Evolutionary conservation across 2,329 filamentous ascomycete species (phyloP).

Genomic region (Ciborinia camelliae): DNA sequence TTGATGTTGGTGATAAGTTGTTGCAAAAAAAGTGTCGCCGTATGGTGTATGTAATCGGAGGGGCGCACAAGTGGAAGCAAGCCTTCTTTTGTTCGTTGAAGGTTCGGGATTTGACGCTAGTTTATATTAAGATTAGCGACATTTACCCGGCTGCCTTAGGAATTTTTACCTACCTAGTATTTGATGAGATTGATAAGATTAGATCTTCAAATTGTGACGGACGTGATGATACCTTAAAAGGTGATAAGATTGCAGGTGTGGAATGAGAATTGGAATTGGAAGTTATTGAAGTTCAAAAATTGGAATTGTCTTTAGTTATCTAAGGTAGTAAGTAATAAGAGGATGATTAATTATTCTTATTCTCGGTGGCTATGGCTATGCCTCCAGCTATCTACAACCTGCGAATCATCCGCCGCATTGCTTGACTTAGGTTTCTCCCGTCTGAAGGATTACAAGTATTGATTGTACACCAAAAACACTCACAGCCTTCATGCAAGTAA

Average conservation of each 20-base stretch:
- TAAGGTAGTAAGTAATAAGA: background rate
- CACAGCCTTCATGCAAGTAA: constrained; percentile 2
- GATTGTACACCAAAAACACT: background rate
- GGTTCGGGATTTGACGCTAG: constrained; percentile 9
- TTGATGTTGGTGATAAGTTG: constrained; percentile 12
- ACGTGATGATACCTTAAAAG: too few species aligned
- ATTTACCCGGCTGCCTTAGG: background rate
- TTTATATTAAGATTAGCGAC: background rate
- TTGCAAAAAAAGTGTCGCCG: constrained; percentile 19
- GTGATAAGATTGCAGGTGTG: background rate
- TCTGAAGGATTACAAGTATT: background rate
- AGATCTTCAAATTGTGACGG: too few species aligned
- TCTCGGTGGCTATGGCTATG: background rate
- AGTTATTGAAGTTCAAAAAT: background rate
- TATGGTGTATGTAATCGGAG: constrained; percentile 13
- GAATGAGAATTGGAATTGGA: background rate
- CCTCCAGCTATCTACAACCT: background rate
- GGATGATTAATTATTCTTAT: background rate
- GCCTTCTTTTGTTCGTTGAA: constrained; percentile 19
- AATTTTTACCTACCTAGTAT: background rate
- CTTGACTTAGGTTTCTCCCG: constrained; percentile 8
- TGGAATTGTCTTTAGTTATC: background rate
- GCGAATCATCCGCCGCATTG: background rate
- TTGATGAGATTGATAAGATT: constrained; percentile 16
- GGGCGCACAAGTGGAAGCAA: constrained; percentile 16